Evolutionary conservation across 805 yeast species (phyloP), one percentile per base, ranked within the genome.

Genomic region (Zygosaccharomyces siamensis): DNA sequence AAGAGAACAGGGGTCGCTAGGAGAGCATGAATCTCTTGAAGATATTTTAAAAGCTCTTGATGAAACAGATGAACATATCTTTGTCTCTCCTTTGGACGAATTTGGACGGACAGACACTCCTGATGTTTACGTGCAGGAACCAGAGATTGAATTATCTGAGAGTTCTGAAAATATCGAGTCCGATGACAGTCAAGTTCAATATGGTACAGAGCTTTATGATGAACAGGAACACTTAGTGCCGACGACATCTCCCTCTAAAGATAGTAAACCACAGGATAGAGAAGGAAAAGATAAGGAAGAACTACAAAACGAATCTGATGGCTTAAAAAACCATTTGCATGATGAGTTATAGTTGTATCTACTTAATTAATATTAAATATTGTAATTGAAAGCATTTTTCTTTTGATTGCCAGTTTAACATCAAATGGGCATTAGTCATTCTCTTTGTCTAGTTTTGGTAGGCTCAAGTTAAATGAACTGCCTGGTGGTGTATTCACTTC

Each of bases 401-500:
- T 18, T 37, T 37, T 7, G 14, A 12, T 18, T 16, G 7, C 14
- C 20, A 30, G 36, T 5, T 11, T 7, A 30, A 43, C 21, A 24
- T 30, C 23, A 35, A 43, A 43, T 24, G n/a, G 18, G 10, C 18
- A 16, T 21, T 26, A 23, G 10, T 35, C n/a, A n/a, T 23, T 36
- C 35, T 43, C 44, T 28, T 49, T 42, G 11, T 51, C 51, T 2
- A 58, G 18, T 41, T 50, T 53, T 3, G 60, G 59, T 40, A 61
- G 38, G 41, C 60, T 57, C 33, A 59, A 45, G 40, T 50, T 57
- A 46, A 62, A 59, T 1, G 64, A 54, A 18, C 40, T 39, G 27
- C 31, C 39, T 7, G 48, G 39, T 1, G 57, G 46, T 2, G 49
- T 45, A 3, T 50, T 51, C 20, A 47, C 16, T 2, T 39, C 48